These are phyloP conservation scores for Boletus patriciae DNA, from an alignment of 768 basidiomycete genomes.

Conservation along the genomic window DNA sequence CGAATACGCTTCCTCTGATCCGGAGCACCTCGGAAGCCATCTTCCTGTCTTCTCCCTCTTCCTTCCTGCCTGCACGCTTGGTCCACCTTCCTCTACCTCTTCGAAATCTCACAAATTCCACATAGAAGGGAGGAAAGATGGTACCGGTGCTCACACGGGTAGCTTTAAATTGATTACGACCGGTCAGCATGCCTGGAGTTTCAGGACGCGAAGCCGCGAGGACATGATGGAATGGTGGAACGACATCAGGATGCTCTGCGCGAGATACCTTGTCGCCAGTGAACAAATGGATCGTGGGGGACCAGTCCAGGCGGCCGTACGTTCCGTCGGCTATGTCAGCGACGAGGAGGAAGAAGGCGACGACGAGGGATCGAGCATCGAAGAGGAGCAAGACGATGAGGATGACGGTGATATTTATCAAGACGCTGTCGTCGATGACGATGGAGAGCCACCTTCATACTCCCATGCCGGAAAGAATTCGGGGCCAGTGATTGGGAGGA, in stretches of 20 bases:
- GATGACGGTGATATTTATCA: constrained; percentile 51
- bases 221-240: constrained; percentile 99
- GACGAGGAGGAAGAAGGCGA: constrained; percentile 65
- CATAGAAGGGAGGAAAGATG: constrained; percentile 89
- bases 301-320: constrained; percentile 89
- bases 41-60: constrained; percentile 83
- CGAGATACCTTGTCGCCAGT: constrained; percentile 89
- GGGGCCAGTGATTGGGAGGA: constrained; percentile 44
- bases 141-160: constrained; percentile 61
- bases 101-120: constrained; percentile 92
- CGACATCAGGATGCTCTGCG: constrained; percentile 90
- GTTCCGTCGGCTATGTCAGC: constrained; percentile 83
- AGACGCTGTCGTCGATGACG: constrained; percentile 38
- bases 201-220: constrained; percentile 84
- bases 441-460: constrained; percentile 62
- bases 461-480: constrained; percentile 44
- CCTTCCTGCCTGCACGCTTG: constrained; percentile 93
- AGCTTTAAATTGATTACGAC: constrained; percentile 43
- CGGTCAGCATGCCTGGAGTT: constrained; percentile 77
- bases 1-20: constrained; percentile 81
- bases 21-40: constrained; percentile 46
- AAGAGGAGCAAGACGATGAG: constrained; percentile 45
- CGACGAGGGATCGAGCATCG: constrained; percentile 60
- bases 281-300: constrained; percentile 92
- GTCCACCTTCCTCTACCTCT: constrained; percentile 73